These are phyloP conservation scores for Mycena belliarum DNA, from an alignment of 768 basidiomycete genomes.

Conservation along the genomic window DNA sequence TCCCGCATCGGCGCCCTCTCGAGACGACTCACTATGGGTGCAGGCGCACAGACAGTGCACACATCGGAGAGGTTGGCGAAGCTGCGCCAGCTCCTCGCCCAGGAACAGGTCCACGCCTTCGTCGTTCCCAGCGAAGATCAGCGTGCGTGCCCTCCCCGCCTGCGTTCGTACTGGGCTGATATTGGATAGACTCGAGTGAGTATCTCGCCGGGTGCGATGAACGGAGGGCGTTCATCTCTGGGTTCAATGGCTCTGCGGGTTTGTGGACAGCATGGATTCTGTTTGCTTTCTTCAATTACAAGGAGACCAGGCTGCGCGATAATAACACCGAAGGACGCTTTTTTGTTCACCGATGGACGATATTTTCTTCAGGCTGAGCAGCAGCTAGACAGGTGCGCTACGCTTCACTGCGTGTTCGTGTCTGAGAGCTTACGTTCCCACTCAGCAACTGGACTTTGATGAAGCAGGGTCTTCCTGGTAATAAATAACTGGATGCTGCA, in stretches of 20 bases:
- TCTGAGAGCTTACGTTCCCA: not conserved
- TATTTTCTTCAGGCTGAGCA: conserved; percentile 93
- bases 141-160: conserved; percentile 48
- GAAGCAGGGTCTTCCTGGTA: conserved; percentile 87
- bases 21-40: conserved; percentile 24
- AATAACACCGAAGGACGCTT: conserved; percentile 69
- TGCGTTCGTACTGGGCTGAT: not conserved
- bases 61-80: conserved; percentile 50
- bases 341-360: conserved; percentile 92
- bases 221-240: conserved; percentile 85
- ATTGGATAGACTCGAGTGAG: conserved; percentile 74
- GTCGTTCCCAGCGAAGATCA: conserved; percentile 93
- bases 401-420: not conserved
- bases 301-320: conserved; percentile 69
- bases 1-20: too few relatives aligned
- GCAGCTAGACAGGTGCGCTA: conserved; percentile 76
- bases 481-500: conserved; percentile 7
- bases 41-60: conserved; percentile 34
- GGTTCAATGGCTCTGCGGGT: conserved; percentile 95
- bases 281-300: conserved; percentile 15
- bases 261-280: conserved; percentile 18
- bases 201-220: conserved; percentile 85
- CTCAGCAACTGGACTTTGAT: conserved; percentile 88
- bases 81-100: conserved; percentile 45
- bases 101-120: conserved; percentile 58